phyloP scores from a whole-genome alignment of 106 monocot species.

The Dendrobium officinale region DNA sequence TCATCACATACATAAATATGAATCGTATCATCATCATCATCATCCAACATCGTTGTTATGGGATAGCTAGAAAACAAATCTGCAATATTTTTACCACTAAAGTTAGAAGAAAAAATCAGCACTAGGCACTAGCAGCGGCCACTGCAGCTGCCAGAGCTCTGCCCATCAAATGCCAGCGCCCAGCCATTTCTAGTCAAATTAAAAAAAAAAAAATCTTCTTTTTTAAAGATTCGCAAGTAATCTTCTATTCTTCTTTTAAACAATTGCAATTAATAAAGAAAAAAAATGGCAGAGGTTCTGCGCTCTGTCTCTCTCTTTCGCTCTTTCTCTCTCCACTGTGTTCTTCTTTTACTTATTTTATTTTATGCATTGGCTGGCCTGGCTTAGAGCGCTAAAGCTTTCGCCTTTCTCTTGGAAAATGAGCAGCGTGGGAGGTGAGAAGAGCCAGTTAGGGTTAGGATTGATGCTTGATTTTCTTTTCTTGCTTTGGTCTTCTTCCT shows the following conservation, averaged over 20 bases:
- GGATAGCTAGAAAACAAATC: neutral
- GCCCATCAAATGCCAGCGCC: neutral
- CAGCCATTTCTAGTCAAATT: neutral
- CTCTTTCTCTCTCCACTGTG: slow-evolving; percentile 2
- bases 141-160: neutral
- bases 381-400: slow-evolving; percentile 4
- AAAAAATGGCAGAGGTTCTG: neutral
- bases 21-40: neutral
- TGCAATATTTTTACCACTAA: neutral
- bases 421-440: neutral
- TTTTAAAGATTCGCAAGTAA: neutral
- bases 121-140: neutral
- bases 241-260: neutral
- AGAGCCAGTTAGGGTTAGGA: neutral
- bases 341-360: slow-evolving; percentile 7
- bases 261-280: slow-evolving; percentile 1
- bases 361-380: slow-evolving; percentile 4
- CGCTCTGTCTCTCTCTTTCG: slow-evolving; percentile 1
- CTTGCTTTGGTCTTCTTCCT: neutral
- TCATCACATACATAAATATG: too few species aligned
- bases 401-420: slow-evolving; percentile 10
- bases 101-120: too few species aligned
- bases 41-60: neutral
- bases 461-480: neutral
- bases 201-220: neutral